Base-by-base conservation (phyloP, 1,284 basidiomycete genomes). In the Boletus smithii region DNA sequence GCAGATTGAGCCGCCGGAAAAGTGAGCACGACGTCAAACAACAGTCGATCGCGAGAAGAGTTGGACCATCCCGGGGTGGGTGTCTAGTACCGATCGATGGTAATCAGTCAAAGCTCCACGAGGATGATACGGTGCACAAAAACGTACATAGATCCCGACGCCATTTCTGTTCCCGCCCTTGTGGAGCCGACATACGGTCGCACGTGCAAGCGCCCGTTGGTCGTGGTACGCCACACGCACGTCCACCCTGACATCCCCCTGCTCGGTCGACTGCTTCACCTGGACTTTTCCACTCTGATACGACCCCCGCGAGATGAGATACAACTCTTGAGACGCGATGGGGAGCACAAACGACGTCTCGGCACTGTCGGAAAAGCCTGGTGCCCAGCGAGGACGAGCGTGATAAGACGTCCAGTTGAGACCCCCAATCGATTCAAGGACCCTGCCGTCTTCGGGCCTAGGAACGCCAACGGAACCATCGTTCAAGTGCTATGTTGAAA, bases 111-210 rank as follows among this genome's bases (percentile, higher is more conserved):
- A 23, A 7, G 7, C 7, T 7, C 22, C 22, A n/a, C n/a, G n/a
- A n/a, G n/a, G n/a, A 23, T 23, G 22, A 23, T 23, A 23, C 9
- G 14, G 23, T 13, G 27, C 27, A 16, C 7, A 3, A 6, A 46
- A 45, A 58, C 69, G 56, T 42, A 73, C 74, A 34, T 69, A 73
- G 36, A 75, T 66, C 0, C 73, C 72, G 29, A 76, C 50, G 20
- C 73, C 74, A 40, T 67, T 48, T 31, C 59, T 57, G 8, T 62
- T 59, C 9, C 63, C 63, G 1, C 43, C 45, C 16, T 61, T 58
- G 18, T 53, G 57, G 1, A 74, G 51, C 8, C 48, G 52, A 47
- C 69, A 73, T 14, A 75, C 59, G 14, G 63, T 54, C 24, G 66
- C 60, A 6, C 53, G 55, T n/a, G 63, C 59, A 4, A 72, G 56